These are phyloP conservation scores for Schwanniomyces occidentalis DNA, from an alignment of 805 yeast species.

Conservation along the genomic window DNA sequence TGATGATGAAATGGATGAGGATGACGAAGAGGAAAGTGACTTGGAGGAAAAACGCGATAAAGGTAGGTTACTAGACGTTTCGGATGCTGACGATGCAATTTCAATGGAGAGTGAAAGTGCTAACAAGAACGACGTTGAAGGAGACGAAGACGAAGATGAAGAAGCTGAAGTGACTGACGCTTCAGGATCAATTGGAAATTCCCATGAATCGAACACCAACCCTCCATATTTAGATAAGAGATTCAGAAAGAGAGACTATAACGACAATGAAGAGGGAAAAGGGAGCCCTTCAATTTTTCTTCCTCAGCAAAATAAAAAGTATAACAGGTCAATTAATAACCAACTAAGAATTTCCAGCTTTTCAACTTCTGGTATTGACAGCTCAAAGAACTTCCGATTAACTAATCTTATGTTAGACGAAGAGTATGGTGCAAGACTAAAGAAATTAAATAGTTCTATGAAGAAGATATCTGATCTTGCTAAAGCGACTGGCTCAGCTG, in stretches of 20 bases:
- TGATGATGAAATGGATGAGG: conserved; percentile 10
- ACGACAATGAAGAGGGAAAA: too few relatives aligned
- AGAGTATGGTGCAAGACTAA: background rate
- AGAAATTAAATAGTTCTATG: background rate
- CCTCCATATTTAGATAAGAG: too few relatives aligned
- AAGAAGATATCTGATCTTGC: conserved; percentile 9
- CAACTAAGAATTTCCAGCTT: too few relatives aligned
- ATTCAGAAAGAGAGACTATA: too few relatives aligned
- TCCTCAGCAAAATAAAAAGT: too few relatives aligned
- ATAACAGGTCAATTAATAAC: too few relatives aligned
- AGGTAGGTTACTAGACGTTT: conserved; percentile 20
- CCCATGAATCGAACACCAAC: too few relatives aligned
- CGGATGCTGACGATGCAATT: conserved; percentile 19
- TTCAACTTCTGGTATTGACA: too few relatives aligned
- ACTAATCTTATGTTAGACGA: background rate
- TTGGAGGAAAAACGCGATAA: conserved; percentile 20
- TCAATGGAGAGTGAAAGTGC: conserved; percentile 21
- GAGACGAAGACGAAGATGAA: conserved; percentile 11
- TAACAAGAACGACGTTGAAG: conserved; percentile 9
- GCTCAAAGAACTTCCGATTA: too few relatives aligned
- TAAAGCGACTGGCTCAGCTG: conserved; percentile 16
- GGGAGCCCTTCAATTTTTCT: too few relatives aligned
- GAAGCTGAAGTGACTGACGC: conserved; percentile 3
- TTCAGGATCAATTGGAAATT: too few relatives aligned
- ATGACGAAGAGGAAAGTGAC: conserved; percentile 24